Percentiles rank a stretch among this genome's conserved stretches.
phyloP scores from a whole-genome alignment of 495 filamentous ascomycete species.

The Sporormia fimetaria region DNA sequence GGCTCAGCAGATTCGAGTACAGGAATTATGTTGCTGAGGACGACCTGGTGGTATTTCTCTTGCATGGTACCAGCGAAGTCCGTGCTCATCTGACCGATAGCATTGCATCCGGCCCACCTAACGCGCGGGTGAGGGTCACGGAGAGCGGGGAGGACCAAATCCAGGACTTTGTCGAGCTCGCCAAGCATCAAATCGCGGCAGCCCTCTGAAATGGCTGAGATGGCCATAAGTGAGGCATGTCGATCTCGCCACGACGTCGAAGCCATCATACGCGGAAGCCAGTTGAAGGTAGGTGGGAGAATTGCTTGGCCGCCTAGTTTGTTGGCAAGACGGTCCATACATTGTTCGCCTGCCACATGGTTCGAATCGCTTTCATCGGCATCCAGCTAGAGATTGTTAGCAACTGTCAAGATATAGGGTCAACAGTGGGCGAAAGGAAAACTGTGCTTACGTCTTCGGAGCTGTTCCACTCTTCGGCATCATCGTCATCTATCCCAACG shows the following conservation, averaged over 20 bases:
- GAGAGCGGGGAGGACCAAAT: slow-evolving; percentile 86
- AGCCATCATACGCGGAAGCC: slow-evolving; percentile 96
- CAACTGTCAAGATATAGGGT: slow-evolving; percentile 12
- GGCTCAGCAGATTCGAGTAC: slow-evolving; percentile 84
- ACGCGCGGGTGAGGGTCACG: slow-evolving; percentile 86
- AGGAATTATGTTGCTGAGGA: slow-evolving; percentile 82
- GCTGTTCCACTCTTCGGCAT: slow-evolving; percentile 85
- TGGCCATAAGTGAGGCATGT: slow-evolving; percentile 97
- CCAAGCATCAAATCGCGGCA: slow-evolving; percentile 93
- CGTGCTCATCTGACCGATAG: slow-evolving; percentile 99
- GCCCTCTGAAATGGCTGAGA: slow-evolving; percentile 96
- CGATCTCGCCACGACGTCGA: slow-evolving; percentile 91
- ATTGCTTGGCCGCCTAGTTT: slow-evolving; percentile 83
- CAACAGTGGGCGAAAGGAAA: no score
- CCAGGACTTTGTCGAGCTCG: slow-evolving; percentile 85
- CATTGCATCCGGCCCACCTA: slow-evolving; percentile 96
- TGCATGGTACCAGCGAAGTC: slow-evolving; percentile 99
- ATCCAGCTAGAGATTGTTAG: slow-evolving; percentile 51
- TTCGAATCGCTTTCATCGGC: slow-evolving; percentile 94
- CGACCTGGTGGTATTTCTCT: slow-evolving; percentile 76
- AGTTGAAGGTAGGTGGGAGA: slow-evolving; percentile 85
- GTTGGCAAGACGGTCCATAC: slow-evolving; percentile 96
- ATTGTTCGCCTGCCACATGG: slow-evolving; percentile 96
- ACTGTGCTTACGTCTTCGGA: slow-evolving; percentile 80
- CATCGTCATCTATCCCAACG: slow-evolving; percentile 86